Percentiles rank a stretch among this genome's conserved stretches.
phyloP scores from a whole-genome alignment of 768 basidiomycete genomes.

The Naganishia kalamii region DNA sequence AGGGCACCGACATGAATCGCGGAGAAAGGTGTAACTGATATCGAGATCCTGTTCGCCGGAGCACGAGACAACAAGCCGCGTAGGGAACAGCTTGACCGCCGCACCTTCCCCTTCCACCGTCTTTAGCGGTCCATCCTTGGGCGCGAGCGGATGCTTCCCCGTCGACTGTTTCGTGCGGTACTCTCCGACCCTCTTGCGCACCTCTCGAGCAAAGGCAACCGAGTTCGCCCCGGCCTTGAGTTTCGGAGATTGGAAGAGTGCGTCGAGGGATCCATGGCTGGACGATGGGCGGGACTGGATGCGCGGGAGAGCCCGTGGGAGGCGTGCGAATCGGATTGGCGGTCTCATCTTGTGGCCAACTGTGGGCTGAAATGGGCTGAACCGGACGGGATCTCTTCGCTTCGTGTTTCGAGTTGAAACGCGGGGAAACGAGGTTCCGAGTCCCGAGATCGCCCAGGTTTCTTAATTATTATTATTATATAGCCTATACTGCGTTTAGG shows the following conservation, averaged over 20 bases:
- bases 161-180: background rate
- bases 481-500: too few relatives aligned
- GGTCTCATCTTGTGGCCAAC: background rate
- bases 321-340: background rate
- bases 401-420: background rate
- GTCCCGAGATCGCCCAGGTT: too few relatives aligned
- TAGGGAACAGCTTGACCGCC: background rate
- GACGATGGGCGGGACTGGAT: background rate
- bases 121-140: background rate
- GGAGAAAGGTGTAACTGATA: slow-evolving; percentile 57
- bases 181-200: background rate
- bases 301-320: background rate
- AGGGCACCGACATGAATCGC: slow-evolving; percentile 73
- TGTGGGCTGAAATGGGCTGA: too few relatives aligned
- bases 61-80: background rate
- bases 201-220: background rate
- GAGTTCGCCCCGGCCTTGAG: background rate
- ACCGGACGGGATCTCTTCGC: background rate
- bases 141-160: background rate
- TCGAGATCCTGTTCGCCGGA: background rate
- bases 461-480: too few relatives aligned
- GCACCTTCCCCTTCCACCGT: background rate
- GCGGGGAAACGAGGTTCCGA: too few relatives aligned
- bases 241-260: slow-evolving; percentile 10
- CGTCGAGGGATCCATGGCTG: background rate